Evolutionary conservation across 116 monocot genomes (phyloP).

Genomic region (Dioscorea cayenensis): DNA sequence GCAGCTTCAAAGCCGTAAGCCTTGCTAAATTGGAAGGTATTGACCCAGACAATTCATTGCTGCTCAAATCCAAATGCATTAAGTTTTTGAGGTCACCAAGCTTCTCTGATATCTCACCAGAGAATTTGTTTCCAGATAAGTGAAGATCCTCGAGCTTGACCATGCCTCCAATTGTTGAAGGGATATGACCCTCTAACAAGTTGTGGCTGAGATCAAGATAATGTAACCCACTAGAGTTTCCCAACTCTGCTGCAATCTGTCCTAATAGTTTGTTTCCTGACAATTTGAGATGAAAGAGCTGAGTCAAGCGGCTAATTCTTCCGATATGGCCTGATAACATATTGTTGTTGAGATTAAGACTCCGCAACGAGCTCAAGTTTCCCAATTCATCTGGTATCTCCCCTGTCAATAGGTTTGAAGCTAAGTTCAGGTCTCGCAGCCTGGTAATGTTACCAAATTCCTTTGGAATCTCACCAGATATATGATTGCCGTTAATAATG

Average conservation of each 20-base stretch:
- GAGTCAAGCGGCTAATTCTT: conserved; percentile 12
- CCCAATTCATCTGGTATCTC: conserved; percentile 46
- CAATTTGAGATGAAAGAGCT: conserved; percentile 39
- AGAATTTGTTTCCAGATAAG: conserved; percentile 18
- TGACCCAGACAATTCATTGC: conserved; percentile 31
- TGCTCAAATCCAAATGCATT: conserved; percentile 37
- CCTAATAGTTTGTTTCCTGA: conserved; percentile 63
- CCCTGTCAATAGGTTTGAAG: conserved; percentile 55
- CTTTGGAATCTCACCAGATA: conserved; percentile 50
- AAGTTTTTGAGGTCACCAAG: conserved; percentile 29
- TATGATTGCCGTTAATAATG: conserved; percentile 14
- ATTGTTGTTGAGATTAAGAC: conserved; percentile 65
- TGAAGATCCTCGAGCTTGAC: too few species aligned
- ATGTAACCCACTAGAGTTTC: conserved; percentile 34
- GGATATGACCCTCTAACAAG: conserved; percentile 48
- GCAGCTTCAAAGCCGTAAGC: conserved; percentile 16
- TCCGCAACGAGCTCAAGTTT: conserved; percentile 26
- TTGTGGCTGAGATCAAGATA: conserved; percentile 50
- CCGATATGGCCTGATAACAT: conserved; percentile 36
- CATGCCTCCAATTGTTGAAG: conserved; percentile 2
- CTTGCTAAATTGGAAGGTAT: conserved; percentile 44
- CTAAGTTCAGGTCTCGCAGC: not conserved
- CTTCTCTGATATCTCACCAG: conserved; percentile 35
- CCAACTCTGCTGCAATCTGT: conserved; percentile 35
- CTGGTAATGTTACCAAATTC: conserved; percentile 39